These are phyloP conservation scores for Tinospora cordifolia DNA, from an alignment of 164 flowering plant species.

Conservation along the genomic window DNA sequence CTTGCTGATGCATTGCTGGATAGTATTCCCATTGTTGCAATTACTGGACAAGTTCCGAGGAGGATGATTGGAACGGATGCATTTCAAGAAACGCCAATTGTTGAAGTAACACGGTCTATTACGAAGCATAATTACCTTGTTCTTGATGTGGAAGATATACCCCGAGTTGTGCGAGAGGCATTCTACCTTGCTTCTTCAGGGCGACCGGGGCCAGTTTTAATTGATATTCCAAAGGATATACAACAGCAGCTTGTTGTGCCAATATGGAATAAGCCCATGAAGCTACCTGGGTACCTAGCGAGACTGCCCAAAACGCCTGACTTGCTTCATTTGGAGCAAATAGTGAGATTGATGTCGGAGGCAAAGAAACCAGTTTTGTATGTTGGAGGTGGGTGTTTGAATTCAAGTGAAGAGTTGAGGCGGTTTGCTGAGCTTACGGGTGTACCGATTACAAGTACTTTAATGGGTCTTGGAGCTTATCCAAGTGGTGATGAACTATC, in stretches of 20 bases:
- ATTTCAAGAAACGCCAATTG: constrained; percentile 64
- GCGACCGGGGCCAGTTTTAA: constrained; percentile 60
- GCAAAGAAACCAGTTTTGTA: constrained; percentile 55
- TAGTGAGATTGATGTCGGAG: constrained; percentile 44
- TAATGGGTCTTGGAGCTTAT: constrained; percentile 65
- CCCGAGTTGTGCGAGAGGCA: constrained; percentile 46
- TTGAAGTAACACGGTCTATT: constrained; percentile 60
- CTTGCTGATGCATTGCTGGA: constrained; percentile 66
- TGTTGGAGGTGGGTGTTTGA: constrained; percentile 71
- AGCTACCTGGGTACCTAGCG: constrained; percentile 38
- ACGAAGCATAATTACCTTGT: constrained; percentile 68
- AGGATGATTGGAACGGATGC: constrained; percentile 73
- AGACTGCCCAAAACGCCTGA: constrained; percentile 39
- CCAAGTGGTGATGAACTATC: constrained; percentile 38
- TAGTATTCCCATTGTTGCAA: constrained; percentile 52
- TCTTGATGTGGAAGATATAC: constrained; percentile 54
- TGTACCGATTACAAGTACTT: constrained; percentile 60
- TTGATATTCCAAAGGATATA: constrained; percentile 61
- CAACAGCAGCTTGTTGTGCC: constrained; percentile 57
- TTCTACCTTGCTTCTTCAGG: constrained; percentile 49
- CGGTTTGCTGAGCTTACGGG: constrained; percentile 56
- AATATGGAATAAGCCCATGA: constrained; percentile 38
- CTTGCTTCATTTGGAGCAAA: constrained; percentile 35
- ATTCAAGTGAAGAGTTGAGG: constrained; percentile 46
- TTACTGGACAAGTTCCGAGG: constrained; percentile 64